Evolutionary conservation across 2,329 filamentous ascomycete genomes (phyloP).

Genomic region (Xylogone sp.): DNA sequence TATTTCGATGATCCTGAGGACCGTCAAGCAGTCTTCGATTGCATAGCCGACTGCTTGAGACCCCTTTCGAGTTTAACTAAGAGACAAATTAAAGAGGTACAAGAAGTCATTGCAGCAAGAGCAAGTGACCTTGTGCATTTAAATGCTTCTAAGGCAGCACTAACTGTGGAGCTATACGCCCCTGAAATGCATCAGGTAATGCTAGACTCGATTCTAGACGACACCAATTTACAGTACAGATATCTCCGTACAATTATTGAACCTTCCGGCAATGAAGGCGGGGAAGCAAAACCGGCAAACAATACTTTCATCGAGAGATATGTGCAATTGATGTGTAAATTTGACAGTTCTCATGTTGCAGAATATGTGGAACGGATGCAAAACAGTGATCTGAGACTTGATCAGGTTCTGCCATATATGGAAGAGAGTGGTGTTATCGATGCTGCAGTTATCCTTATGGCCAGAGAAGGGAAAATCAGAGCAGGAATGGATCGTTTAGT

Average conservation of each 20-base stretch:
- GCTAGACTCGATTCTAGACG: constrained; percentile 48
- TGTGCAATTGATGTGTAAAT: constrained; percentile 86
- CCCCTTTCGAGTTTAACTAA: constrained; percentile 58
- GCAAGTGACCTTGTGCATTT: constrained; percentile 54
- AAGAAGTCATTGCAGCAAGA: constrained; percentile 54
- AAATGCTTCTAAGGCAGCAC: constrained; percentile 52
- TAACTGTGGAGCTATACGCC: constrained; percentile 51
- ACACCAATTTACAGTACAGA: constrained; percentile 55
- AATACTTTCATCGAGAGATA: constrained; percentile 75
- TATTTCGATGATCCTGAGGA: constrained; percentile 86
- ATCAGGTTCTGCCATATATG: constrained; percentile 78
- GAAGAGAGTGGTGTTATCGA: constrained; percentile 89
- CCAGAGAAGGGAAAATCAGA: constrained; percentile 77
- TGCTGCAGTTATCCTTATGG: constrained; percentile 87
- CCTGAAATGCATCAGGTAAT: constrained; percentile 53
- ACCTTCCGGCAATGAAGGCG: constrained; percentile 37
- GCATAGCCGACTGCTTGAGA: constrained; percentile 71
- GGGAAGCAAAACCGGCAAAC: constrained; percentile 36
- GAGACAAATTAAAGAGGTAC: constrained; percentile 71
- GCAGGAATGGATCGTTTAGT: constrained; percentile 82
- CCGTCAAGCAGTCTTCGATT: constrained; percentile 71
- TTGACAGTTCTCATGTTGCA: constrained; percentile 76
- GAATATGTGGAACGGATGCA: constrained; percentile 77
- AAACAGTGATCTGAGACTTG: constrained; percentile 72
- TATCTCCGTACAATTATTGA: constrained; percentile 73